Conservation (phyloP, 306 rosid species). For the Castanospermum australe region DNA sequence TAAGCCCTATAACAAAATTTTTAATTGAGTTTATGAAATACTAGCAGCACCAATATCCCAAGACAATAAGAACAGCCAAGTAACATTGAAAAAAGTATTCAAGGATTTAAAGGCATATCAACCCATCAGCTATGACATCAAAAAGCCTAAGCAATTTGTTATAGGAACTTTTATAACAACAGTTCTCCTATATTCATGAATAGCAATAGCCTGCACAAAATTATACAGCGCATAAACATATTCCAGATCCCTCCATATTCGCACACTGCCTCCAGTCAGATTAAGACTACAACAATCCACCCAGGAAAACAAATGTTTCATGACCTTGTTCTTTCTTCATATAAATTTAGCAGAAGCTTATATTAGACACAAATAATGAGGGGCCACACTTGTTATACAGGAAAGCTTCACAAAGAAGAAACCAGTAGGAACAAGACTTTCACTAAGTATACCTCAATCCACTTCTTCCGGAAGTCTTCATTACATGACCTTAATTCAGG, state of each 20-base stretch:
- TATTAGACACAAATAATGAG: not conserved
- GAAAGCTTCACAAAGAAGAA: not conserved
- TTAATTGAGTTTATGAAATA: conserved; percentile 7
- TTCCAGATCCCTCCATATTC: conserved; percentile 4
- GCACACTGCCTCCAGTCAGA: not conserved
- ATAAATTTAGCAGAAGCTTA: not conserved
- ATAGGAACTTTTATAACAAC: not conserved
- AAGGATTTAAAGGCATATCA: conserved; percentile 15
- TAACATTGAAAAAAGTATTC: not conserved
- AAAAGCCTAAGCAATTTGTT: conserved; percentile 5
- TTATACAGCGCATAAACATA: conserved; percentile 12
- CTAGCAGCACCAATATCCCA: conserved; percentile 9
- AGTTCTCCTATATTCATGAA: not conserved
- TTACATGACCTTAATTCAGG: conserved; percentile 77
- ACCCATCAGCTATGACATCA: not conserved
- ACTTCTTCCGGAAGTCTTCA: conserved; percentile 84
- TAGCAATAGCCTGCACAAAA: not conserved
- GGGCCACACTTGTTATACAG: not conserved
- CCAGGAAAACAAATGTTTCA: not conserved
- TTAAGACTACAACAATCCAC: conserved; percentile 9
- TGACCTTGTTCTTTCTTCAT: not conserved
- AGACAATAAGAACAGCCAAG: conserved; percentile 6
- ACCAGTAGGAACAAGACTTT: not conserved
- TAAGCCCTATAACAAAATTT: conserved; percentile 65
- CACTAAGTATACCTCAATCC: conserved; percentile 77